These are phyloP conservation scores for Leishmania guyanensis DNA, from an alignment of 208 protist species.

Conservation along the genomic window DNA sequence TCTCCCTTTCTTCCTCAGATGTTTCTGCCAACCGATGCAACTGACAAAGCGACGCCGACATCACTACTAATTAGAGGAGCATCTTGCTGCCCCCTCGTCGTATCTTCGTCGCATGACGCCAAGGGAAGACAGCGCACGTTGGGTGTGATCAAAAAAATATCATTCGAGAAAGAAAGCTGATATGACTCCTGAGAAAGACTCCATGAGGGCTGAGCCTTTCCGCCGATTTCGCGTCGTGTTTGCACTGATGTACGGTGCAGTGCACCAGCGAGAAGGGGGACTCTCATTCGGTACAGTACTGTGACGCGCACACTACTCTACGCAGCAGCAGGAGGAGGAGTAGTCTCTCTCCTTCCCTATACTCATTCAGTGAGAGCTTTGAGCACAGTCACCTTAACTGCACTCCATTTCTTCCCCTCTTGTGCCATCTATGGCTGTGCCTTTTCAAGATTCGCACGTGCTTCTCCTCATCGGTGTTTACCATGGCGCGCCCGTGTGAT, in stretches of 20 bases:
- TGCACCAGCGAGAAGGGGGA: background rate
- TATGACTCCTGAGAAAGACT: background rate
- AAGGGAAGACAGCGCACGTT: background rate
- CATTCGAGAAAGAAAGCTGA: background rate
- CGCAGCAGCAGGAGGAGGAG: background rate
- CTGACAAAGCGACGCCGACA: background rate
- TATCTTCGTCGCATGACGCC: background rate
- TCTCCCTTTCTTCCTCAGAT: background rate
- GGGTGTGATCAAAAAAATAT: background rate
- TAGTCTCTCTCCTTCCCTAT: background rate
- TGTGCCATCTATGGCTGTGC: no score
- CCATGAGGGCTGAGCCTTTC: no score
- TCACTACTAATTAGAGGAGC: background rate
- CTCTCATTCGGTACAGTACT: background rate
- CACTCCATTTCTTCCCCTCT: no score
- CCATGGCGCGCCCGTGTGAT: no score
- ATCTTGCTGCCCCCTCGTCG: background rate
- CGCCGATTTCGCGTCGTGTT: background rate
- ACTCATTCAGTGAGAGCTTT: no score
- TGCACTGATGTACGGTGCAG: background rate
- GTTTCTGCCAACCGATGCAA: background rate
- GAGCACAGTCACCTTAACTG: no score
- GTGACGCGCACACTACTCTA: background rate
- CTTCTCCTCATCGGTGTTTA: no score
- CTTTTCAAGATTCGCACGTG: no score